phyloP scores from a whole-genome alignment of 257 asterid species.

The Oldenlandia corymbosa region DNA sequence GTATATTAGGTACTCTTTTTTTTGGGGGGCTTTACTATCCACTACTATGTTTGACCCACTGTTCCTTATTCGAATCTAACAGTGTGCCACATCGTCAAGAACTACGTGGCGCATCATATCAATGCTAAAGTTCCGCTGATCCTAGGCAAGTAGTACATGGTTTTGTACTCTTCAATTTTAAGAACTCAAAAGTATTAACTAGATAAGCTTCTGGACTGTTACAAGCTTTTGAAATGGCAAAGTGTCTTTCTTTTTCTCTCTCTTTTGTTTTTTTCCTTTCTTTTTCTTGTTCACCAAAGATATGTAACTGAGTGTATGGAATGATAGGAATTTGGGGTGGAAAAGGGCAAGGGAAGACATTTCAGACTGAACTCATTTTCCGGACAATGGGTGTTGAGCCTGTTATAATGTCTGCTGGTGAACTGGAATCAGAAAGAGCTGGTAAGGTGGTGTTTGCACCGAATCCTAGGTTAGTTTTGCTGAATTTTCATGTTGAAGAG shows the following conservation, averaged over 20 bases:
- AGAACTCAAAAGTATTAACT: neutral
- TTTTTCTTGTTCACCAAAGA: slow-evolving; percentile 3
- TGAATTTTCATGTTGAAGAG: neutral
- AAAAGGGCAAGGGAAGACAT: slow-evolving; percentile 92
- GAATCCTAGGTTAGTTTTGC: neutral
- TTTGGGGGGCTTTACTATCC: no score
- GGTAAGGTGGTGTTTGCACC: slow-evolving; percentile 35
- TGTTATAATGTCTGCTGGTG: slow-evolving; percentile 93
- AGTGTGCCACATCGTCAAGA: slow-evolving; percentile 84
- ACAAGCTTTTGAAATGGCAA: slow-evolving; percentile 1
- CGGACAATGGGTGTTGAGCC: slow-evolving; percentile 88
- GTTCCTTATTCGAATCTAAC: slow-evolving; percentile 21
- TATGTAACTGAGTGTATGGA: slow-evolving; percentile 5
- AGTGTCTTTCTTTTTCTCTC: no score
- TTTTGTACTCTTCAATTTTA: neutral
- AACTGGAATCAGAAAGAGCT: slow-evolving; percentile 92
- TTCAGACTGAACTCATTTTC: slow-evolving; percentile 91
- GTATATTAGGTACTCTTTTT: neutral
- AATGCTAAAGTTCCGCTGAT: slow-evolving; percentile 71
- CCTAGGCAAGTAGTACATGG: slow-evolving; percentile 52
- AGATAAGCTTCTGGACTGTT: neutral
- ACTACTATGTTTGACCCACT: slow-evolving; percentile 13
- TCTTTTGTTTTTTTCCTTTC: neutral
- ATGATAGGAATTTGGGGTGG: slow-evolving; percentile 91
- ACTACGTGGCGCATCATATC: slow-evolving; percentile 62